A percentile compares a stretch with the other conserved stretches of the same genome.
phyloP scores from a whole-genome alignment of 1,284 basidiomycete genomes.

The Blastosporella zonata region DNA sequence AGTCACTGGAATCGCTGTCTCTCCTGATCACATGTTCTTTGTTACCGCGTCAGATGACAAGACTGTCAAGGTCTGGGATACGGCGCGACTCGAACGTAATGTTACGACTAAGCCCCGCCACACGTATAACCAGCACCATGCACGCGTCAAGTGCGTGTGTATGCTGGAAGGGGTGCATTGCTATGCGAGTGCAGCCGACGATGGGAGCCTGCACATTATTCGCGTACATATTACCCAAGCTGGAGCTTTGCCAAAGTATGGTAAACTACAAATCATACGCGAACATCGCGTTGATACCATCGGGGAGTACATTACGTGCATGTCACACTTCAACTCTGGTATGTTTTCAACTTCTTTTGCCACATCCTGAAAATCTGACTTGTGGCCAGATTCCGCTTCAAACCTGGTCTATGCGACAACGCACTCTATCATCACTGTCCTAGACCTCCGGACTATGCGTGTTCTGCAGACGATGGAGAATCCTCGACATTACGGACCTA shows the following conservation, averaged over 20 bases:
- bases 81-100: conserved; percentile 48
- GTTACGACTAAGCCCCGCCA: conserved; percentile 74
- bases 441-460: conserved; percentile 87
- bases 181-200: conserved; percentile 84
- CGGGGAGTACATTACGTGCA: conserved; percentile 76
- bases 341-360: conserved; percentile 16
- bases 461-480: conserved; percentile 76
- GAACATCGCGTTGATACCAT: conserved; percentile 67
- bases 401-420: conserved; percentile 85
- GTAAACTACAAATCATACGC: conserved; percentile 71
- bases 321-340: conserved; percentile 78
- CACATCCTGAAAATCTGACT: neutral
- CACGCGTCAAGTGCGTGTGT: conserved; percentile 78
- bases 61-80: conserved; percentile 45
- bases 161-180: conserved; percentile 83
- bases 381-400: conserved; percentile 54
- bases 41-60: conserved; percentile 50
- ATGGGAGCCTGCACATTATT: conserved; percentile 83
- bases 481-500: conserved; percentile 83
- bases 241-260: conserved; percentile 74
- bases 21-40: conserved; percentile 95
- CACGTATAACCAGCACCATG: conserved; percentile 77
- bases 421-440: conserved; percentile 70
- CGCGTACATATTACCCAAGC: conserved; percentile 70
- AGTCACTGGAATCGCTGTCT: conserved; percentile 80